A percentile compares a stretch with the other conserved stretches of the same genome.
These are phyloP conservation scores for Larix sibirica DNA, from an alignment of 83 land plant species.

Conservation along the genomic window DNA sequence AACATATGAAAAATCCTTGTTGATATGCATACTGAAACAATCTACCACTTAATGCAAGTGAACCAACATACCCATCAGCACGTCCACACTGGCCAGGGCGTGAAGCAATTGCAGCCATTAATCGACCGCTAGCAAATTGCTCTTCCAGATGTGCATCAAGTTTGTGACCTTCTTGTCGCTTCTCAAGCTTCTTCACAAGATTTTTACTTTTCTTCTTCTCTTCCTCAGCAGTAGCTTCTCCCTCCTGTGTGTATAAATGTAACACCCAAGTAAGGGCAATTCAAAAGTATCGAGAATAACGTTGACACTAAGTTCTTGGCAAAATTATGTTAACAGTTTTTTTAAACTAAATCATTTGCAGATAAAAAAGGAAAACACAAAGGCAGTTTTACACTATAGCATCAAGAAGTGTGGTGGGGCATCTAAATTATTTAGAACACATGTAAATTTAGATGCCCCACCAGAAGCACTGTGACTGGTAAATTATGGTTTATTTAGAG, in stretches of 20 bases:
- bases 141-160: slow-evolving; percentile 73
- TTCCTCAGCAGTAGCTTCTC: slow-evolving; percentile 42
- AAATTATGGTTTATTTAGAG: no score
- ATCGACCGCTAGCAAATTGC: slow-evolving; percentile 44
- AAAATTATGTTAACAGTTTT: no score
- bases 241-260: background rate
- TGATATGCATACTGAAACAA: no score
- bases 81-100: slow-evolving; percentile 65
- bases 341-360: no score
- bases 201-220: slow-evolving; percentile 62
- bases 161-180: slow-evolving; percentile 57
- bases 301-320: no score
- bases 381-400: background rate
- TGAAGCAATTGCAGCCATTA: slow-evolving; percentile 49
- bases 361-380: background rate
- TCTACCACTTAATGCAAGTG: background rate
- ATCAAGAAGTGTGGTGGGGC: no score
- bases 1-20: background rate
- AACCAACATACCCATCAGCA: slow-evolving; percentile 36
- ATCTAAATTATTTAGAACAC: no score
- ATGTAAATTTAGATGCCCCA: background rate
- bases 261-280: no score
- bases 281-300: no score
- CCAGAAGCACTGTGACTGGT: background rate
- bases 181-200: slow-evolving; percentile 54